Conservation (phyloP, 2,329 filamentous ascomycete species). For the Claviceps fusiformis region DNA sequence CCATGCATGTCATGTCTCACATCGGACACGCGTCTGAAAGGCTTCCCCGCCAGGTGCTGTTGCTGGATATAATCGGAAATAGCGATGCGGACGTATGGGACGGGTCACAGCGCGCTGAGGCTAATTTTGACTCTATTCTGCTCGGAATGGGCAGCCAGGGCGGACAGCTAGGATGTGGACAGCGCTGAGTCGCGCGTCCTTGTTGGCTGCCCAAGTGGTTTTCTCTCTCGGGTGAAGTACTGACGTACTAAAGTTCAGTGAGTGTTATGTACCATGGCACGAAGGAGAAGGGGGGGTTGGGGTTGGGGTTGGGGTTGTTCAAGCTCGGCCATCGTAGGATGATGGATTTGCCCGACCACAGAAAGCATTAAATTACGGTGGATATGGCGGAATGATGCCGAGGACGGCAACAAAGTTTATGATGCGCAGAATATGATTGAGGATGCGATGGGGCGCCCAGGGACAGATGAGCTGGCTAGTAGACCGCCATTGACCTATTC, state of each 20-base stretch:
- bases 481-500: not conserved
- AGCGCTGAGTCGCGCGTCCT: not conserved
- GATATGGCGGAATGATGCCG: not conserved
- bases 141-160: not conserved
- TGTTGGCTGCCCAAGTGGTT: not conserved
- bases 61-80: not conserved
- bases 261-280: not conserved
- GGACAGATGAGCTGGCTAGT: not conserved
- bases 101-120: not conserved
- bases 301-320: not conserved
- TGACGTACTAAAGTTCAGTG: not conserved
- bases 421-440: not conserved
- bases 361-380: not conserved
- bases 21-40: not conserved
- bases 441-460: not conserved
- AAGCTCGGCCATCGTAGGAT: not conserved
- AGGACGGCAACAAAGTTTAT: not conserved
- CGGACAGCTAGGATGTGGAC: not conserved
- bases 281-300: not conserved
- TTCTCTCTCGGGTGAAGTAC: not conserved
- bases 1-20: not conserved
- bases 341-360: not conserved
- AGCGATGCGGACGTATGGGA: not conserved
- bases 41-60: not conserved
- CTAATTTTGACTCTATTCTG: not conserved